These are phyloP conservation scores for Nitzschia sp. DNA, from an alignment of 108 stramenopile species.

Conservation along the genomic window DNA sequence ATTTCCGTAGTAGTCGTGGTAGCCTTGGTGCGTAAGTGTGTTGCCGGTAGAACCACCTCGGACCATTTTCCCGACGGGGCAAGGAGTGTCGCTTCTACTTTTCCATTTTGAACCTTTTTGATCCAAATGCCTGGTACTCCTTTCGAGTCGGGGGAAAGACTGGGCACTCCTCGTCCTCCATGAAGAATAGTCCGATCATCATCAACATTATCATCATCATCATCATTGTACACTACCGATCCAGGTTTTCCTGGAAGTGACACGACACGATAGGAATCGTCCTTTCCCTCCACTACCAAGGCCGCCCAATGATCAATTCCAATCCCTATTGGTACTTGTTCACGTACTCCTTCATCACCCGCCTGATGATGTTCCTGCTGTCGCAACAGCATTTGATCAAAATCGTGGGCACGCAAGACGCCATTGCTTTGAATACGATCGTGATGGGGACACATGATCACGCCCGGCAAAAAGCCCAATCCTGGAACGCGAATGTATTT, in stretches of 20 bases:
- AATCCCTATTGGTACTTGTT: too few species aligned
- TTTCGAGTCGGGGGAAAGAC: neutral
- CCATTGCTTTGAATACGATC: constrained; percentile 80
- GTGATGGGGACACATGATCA: constrained; percentile 74
- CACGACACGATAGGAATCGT: constrained; percentile 22
- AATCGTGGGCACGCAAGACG: constrained; percentile 61
- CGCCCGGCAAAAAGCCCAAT: constrained; percentile 61
- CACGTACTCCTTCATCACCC: too few species aligned
- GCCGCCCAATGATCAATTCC: constrained; percentile 87
- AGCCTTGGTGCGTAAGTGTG: too few species aligned
- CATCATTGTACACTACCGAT: constrained; percentile 6
- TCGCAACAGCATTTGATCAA: constrained; percentile 63
- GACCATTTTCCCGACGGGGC: constrained; percentile 1
- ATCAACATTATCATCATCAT: neutral
- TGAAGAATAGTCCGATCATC: neutral
- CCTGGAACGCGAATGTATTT: constrained; percentile 59
- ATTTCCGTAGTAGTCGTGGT: too few species aligned
- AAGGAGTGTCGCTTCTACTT: neutral
- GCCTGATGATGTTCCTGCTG: constrained; percentile 25
- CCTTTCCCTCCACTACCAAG: constrained; percentile 70
- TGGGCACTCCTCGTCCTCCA: neutral
- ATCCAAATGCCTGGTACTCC: constrained; percentile 31
- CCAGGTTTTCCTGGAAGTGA: constrained; percentile 17
- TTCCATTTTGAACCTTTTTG: constrained; percentile 14
- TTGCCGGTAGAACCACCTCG: neutral